Percentiles rank a stretch among this genome's conserved stretches.
Conservation (phyloP, 208 protist species). For the Trypanosoma lewisi region DNA sequence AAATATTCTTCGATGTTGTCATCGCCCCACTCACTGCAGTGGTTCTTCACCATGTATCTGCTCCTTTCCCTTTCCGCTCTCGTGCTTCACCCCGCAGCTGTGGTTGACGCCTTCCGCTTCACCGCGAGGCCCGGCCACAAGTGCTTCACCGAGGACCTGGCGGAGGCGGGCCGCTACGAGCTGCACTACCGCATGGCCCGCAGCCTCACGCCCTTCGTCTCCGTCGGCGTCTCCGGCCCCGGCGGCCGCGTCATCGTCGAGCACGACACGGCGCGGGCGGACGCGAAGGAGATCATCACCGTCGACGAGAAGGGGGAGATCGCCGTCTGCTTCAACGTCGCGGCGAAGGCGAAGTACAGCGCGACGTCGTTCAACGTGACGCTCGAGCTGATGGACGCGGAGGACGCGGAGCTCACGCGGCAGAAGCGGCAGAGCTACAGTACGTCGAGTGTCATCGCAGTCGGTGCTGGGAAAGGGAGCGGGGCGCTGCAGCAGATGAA, state of each 20-base stretch:
- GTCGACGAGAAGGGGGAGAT: conserved; percentile 35
- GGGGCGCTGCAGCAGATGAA: conserved; percentile 60
- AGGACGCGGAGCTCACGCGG: conserved; percentile 67
- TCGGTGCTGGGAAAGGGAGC: conserved; percentile 53
- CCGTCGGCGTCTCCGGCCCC: conserved; percentile 51
- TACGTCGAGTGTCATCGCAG: conserved; percentile 52
- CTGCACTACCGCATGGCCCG: conserved; percentile 70
- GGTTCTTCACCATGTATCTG: neutral
- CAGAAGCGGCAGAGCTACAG: conserved; percentile 69
- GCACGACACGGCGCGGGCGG: conserved; percentile 44
- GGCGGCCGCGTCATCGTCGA: conserved; percentile 49
- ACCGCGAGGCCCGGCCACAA: conserved; percentile 52
- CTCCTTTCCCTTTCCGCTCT: conserved; percentile 2
- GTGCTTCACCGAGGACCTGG: conserved; percentile 63
- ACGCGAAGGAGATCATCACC: conserved; percentile 51
- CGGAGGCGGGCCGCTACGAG: conserved; percentile 56
- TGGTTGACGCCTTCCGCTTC: conserved; percentile 54
- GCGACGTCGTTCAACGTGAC: conserved; percentile 59
- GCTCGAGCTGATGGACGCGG: conserved; percentile 60
- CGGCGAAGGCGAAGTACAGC: conserved; percentile 30
- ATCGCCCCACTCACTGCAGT: neutral
- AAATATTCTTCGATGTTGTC: too few relatives aligned
- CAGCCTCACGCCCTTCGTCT: conserved; percentile 62
- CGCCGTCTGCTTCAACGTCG: conserved; percentile 71
- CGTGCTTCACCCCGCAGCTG: neutral